These are phyloP conservation scores for Ganoderma lucidum DNA, from an alignment of 1,284 basidiomycete genomes.

Conservation along the genomic window DNA sequence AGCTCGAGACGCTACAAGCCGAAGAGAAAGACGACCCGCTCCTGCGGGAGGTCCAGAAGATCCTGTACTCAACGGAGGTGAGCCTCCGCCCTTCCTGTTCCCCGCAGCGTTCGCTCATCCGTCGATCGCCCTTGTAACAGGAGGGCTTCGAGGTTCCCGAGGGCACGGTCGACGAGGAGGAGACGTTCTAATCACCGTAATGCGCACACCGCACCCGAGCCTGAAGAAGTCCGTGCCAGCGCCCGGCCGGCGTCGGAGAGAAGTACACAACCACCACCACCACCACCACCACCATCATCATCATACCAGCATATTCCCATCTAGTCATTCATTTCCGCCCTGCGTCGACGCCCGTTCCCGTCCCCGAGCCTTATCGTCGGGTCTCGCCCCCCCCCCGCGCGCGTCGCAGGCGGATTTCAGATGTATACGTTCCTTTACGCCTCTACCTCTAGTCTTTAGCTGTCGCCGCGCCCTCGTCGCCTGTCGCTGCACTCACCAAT, in stretches of 20 bases:
- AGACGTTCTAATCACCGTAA: constrained; percentile 33
- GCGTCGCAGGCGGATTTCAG: background rate
- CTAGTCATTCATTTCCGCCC: constrained; percentile 27
- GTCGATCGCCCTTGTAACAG: constrained; percentile 26
- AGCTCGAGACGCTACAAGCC: constrained; percentile 67
- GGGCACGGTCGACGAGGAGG: constrained; percentile 40
- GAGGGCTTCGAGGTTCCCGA: constrained; percentile 47
- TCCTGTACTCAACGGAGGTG: constrained; percentile 95
- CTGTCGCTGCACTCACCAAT: constrained; percentile 11
- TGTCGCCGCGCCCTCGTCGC: constrained; percentile 12
- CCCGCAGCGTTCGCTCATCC: background rate
- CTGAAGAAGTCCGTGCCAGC: constrained; percentile 3
- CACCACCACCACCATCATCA: background rate
- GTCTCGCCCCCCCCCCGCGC: background rate
- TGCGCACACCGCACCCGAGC: background rate
- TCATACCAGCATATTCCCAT: constrained; percentile 29
- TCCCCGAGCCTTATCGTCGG: background rate
- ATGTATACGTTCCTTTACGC: constrained; percentile 17
- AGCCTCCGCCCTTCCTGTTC: constrained; percentile 32
- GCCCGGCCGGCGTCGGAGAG: constrained; percentile 7
- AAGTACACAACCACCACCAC: constrained; percentile 19
- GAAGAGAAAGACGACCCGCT: constrained; percentile 73
- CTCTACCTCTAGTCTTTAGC: constrained; percentile 2
- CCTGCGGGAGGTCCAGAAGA: constrained; percentile 89
- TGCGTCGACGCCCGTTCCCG: background rate